A percentile compares a stretch with the other conserved stretches of the same genome.
These are phyloP conservation scores for Acanthamoeba lenticulata DNA, from an alignment of 208 protist species.

Conservation along the genomic window DNA sequence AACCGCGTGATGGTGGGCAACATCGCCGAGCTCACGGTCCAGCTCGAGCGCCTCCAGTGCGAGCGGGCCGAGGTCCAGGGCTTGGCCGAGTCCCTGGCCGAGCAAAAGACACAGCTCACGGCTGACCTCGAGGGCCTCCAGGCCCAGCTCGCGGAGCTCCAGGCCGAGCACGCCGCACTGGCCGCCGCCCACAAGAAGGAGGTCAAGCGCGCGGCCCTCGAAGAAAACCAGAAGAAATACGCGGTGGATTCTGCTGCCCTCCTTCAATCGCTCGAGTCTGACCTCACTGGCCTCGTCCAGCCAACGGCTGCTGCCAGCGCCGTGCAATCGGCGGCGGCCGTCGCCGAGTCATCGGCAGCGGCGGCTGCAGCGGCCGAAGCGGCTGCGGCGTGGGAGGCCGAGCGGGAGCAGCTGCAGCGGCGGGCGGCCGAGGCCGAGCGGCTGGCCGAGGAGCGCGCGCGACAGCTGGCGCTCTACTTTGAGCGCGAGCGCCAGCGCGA, in stretches of 20 bases:
- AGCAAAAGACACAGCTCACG: neutral
- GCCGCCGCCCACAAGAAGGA: too few species aligned
- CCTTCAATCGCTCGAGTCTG: conserved; percentile 6
- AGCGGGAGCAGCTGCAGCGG: neutral
- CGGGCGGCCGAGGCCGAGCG: too few species aligned
- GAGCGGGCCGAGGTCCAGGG: neutral
- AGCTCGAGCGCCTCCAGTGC: neutral
- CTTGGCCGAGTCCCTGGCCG: neutral
- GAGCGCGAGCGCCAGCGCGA: neutral
- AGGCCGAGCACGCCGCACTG: neutral
- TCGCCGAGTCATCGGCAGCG: too few species aligned
- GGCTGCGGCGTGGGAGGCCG: too few species aligned
- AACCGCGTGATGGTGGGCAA: conserved; percentile 51
- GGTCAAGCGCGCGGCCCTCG: neutral
- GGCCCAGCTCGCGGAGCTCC: neutral
- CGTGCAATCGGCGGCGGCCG: too few species aligned
- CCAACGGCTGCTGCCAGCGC: too few species aligned
- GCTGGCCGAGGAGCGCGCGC: neutral
- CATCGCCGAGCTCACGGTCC: conserved; percentile 8
- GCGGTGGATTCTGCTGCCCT: neutral
- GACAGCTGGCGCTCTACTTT: neutral
- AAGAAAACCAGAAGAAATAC: conserved; percentile 56
- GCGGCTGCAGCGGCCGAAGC: too few species aligned
- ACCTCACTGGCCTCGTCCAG: neutral
- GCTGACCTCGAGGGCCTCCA: neutral